Evolutionary conservation across 257 asterid species (phyloP).

Genomic region (Salvia rosmarinus): DNA sequence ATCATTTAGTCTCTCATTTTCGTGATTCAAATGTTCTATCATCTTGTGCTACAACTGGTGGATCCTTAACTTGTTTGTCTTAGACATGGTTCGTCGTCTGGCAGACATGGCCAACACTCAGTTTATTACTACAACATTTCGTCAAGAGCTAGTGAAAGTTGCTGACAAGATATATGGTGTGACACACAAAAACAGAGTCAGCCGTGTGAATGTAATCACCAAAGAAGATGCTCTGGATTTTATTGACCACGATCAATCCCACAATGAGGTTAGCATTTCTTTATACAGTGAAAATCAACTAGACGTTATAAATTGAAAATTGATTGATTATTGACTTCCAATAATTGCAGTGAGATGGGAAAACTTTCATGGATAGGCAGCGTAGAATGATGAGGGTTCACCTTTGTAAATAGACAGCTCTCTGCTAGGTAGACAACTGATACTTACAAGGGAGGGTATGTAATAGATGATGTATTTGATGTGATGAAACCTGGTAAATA

Average conservation of each 20-base stretch:
- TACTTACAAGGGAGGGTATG: conserved; percentile 1
- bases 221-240: conserved; percentile 83
- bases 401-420: background rate
- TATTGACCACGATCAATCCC: conserved; percentile 87
- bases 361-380: background rate
- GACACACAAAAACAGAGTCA: conserved; percentile 85
- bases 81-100: conserved; percentile 94
- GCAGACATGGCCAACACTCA: conserved; percentile 91
- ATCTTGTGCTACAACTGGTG: conserved; percentile 28
- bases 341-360: conserved; percentile 38
- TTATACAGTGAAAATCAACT: background rate
- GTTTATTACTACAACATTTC: conserved; percentile 89
- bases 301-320: background rate
- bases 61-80: conserved; percentile 46
- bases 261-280: conserved; percentile 62
- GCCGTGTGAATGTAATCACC: conserved; percentile 70
- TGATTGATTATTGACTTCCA: background rate
- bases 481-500: conserved; percentile 14
- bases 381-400: background rate
- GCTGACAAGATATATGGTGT: conserved; percentile 97
- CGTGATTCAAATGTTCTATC: no score
- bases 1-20: no score
- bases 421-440: conserved; percentile 1
- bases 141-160: conserved; percentile 91
- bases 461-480: conserved; percentile 16